Base-by-base conservation (phyloP, 129 eudicot genomes). In the Glebionis coronaria region DNA sequence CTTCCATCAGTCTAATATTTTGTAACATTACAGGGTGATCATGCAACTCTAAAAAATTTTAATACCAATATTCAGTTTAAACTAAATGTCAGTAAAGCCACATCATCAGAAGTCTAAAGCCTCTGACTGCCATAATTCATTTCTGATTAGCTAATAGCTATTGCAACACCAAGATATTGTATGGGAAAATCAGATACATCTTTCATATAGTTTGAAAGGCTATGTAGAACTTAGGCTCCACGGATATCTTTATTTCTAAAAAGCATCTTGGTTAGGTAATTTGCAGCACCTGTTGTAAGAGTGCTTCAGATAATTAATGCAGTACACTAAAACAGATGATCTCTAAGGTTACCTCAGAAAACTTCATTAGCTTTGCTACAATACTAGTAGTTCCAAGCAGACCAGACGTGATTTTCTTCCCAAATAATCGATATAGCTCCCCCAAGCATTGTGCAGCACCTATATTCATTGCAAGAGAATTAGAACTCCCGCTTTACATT, bases 381-480 rank as follows among this genome's bases (percentile, higher is more conserved):
- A 86, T 92, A 23, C 42, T 71, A 52, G 95, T 84, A 71, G 98
- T 92, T 82, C 87, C 96, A 68, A 82, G 84, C 74, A 92, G 76
- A 56, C 98, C 98, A 80, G 98, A 88, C 58, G 95, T 81, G 73
- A 92, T 92, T 76, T 82, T 83, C 78, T 80, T 83, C 63, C 98
- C 96, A 82, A 92, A 92, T 68, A 75, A 77, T 65, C 88, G 88
- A 79, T 88, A 92, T 64, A 92, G 69, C 76, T 86, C 91, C 76
- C 95, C 98, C 83, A 92, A 74, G 72, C 98, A 92, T 76, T 88
- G 95, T 35, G 90, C 96, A 74, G 90, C 98, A 78, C 98, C 98
- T 92, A 70, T 63, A 49, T 50, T 51, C 42, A 28, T 66, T 35
- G 12, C 56, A 68, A 49, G 18, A 11, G 67, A 67, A 61, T 29